Percentiles rank a stretch among this genome's conserved stretches.
phyloP scores from a whole-genome alignment of 495 filamentous ascomycete genomes.

The Penicillium maclennaniae region DNA sequence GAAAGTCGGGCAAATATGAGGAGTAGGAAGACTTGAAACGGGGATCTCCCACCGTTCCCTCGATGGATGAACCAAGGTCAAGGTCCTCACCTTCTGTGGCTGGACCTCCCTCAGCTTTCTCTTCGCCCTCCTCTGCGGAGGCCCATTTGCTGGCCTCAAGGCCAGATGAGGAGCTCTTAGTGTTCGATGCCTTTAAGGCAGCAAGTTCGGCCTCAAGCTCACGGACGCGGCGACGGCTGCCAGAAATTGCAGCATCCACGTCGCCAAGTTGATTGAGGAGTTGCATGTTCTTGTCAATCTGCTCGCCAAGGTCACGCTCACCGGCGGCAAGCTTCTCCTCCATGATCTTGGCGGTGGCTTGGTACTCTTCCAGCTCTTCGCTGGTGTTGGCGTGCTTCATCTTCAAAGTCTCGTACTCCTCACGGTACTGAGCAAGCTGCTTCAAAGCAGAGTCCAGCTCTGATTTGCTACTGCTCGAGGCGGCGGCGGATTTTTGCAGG shows the following conservation, averaged over 20 bases:
- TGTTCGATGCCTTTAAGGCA: slow-evolving; percentile 33
- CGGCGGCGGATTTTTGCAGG: slow-evolving; percentile 31
- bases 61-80: slow-evolving; percentile 51
- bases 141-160: slow-evolving; percentile 44
- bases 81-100: slow-evolving; percentile 52
- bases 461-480: slow-evolving; percentile 28
- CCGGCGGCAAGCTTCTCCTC: slow-evolving; percentile 36
- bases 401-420: slow-evolving; percentile 34
- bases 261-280: slow-evolving; percentile 43
- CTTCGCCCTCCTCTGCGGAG: slow-evolving; percentile 27
- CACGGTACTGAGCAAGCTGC: slow-evolving; percentile 33
- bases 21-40: slow-evolving; percentile 34
- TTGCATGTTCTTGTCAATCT: slow-evolving; percentile 50
- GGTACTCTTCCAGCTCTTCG: slow-evolving; percentile 33
- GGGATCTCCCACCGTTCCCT: slow-evolving; percentile 53
- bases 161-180: slow-evolving; percentile 25
- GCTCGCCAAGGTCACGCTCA: slow-evolving; percentile 39
- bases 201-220: slow-evolving; percentile 46
- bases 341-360: slow-evolving; percentile 29
- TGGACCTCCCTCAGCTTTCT: slow-evolving; percentile 34
- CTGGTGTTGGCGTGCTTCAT: slow-evolving; percentile 27
- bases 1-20: slow-evolving; percentile 33
- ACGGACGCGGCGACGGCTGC: slow-evolving; percentile 39
- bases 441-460: slow-evolving; percentile 34
- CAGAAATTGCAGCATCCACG: slow-evolving; percentile 37